phyloP scores from a whole-genome alignment of 768 basidiomycete species.

The Coprinopsis marcescibilis region DNA sequence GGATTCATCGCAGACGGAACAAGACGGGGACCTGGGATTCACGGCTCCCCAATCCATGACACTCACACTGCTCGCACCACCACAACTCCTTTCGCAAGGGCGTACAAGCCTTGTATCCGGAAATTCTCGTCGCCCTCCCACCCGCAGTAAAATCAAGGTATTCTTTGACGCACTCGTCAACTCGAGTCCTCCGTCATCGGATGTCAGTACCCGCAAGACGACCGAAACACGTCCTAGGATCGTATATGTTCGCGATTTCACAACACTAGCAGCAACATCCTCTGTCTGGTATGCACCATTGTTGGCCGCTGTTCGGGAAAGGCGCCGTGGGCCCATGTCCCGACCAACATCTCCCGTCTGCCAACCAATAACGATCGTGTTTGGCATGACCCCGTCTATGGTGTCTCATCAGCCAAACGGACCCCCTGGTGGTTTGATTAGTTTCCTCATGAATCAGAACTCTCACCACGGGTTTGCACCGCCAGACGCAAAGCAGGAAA shows the following conservation, averaged over 20 bases:
- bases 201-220: constrained; percentile 1
- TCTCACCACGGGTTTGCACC: constrained; percentile 24
- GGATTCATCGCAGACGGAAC: constrained; percentile 43
- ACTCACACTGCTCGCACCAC: constrained; percentile 34
- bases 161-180: constrained; percentile 82
- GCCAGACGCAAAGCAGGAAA: constrained; percentile 12
- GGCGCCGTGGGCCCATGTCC: constrained; percentile 61
- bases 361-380: constrained; percentile 77
- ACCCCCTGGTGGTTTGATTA: constrained; percentile 29
- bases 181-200: constrained; percentile 28
- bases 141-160: constrained; percentile 53
- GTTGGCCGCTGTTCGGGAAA: constrained; percentile 68
- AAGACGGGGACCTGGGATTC: constrained; percentile 25
- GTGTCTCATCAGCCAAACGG: constrained; percentile 9
- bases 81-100: constrained; percentile 22
- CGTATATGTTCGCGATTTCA: constrained; percentile 80
- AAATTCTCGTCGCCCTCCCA: constrained; percentile 34
- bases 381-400: constrained; percentile 67
- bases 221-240: constrained; percentile 50
- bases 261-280: constrained; percentile 66
- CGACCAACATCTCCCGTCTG: constrained; percentile 53
- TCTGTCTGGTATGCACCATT: constrained; percentile 79
- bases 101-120: constrained; percentile 38
- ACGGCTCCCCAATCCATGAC: constrained; percentile 35
- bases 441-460: constrained; percentile 40